Percentiles rank a stretch among this genome's conserved stretches.
Conservation (phyloP, 495 filamentous ascomycete species). For the Usnea hakonensis region DNA sequence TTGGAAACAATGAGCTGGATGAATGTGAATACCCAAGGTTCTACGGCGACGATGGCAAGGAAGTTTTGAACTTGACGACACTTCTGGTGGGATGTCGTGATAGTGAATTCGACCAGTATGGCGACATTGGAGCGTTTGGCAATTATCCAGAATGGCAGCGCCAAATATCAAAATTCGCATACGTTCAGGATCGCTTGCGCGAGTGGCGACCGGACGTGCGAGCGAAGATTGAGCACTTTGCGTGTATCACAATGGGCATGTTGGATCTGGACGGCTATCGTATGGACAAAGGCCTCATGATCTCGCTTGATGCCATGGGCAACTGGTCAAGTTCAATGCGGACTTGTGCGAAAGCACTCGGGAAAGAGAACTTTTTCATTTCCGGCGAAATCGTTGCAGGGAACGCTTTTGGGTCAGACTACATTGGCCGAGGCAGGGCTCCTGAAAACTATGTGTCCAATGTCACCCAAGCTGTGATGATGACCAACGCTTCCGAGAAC, state of each 20-base stretch:
- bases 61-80: constrained; percentile 34
- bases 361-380: constrained; percentile 58
- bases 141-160: constrained; percentile 60
- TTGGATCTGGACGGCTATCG: constrained; percentile 66
- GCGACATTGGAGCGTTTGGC: constrained; percentile 61
- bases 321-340: constrained; percentile 48
- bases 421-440: constrained; percentile 57
- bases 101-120: constrained; percentile 66
- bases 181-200: constrained; percentile 65
- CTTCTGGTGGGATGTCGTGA: constrained; percentile 53
- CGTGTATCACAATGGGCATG: constrained; percentile 55
- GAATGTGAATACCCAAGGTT: constrained; percentile 59
- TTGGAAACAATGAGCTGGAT: constrained; percentile 49
- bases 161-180: constrained; percentile 66
- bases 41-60: constrained; percentile 56
- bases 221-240: constrained; percentile 53
- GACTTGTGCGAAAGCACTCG: constrained; percentile 47
- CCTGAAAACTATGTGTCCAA: constrained; percentile 43
- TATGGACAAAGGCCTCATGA: constrained; percentile 61
- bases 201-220: constrained; percentile 60
- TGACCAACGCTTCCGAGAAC: constrained; percentile 38
- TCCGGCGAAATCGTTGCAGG: constrained; percentile 59
- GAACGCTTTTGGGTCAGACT: constrained; percentile 56
- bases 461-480: constrained; percentile 39
- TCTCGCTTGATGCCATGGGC: constrained; percentile 56